Evolutionary conservation across 2,329 filamentous ascomycete genomes (phyloP).

Genomic region (Penicillium sclerotiorum): DNA sequence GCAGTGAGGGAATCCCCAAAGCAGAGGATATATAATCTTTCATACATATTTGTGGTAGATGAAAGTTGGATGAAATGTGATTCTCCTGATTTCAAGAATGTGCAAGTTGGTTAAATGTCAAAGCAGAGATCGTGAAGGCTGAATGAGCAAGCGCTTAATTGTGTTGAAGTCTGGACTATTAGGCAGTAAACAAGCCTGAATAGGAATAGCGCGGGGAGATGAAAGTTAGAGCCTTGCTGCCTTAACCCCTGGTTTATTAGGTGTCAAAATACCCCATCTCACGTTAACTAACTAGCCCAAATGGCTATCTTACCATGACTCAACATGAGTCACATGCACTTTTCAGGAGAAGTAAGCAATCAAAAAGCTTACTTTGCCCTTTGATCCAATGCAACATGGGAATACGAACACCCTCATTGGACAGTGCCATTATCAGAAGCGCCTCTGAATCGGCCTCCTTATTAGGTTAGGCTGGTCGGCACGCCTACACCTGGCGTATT

Average conservation of each 20-base stretch:
- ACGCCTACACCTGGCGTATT: too few relatives aligned
- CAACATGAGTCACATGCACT: too few relatives aligned
- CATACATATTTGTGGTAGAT: too few relatives aligned
- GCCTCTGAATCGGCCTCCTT: background rate
- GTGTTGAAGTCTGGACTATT: background rate
- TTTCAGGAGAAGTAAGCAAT: too few relatives aligned
- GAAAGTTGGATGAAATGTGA: too few relatives aligned
- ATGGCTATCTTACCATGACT: too few relatives aligned
- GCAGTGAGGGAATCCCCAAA: constrained; percentile 67
- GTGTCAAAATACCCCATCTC: background rate
- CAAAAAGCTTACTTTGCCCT: too few relatives aligned
- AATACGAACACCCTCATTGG: background rate
- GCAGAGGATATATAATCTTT: constrained; percentile 64
- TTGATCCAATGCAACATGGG: background rate
- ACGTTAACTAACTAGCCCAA: too few relatives aligned
- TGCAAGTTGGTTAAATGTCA: too few relatives aligned
- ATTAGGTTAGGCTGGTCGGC: background rate
- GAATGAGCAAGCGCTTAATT: background rate
- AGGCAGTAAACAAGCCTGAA: background rate
- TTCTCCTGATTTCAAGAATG: too few relatives aligned
- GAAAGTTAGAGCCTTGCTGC: too few relatives aligned
- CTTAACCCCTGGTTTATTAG: background rate
- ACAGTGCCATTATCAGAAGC: background rate
- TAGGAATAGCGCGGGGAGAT: background rate
- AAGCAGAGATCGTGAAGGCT: background rate